Base-by-base conservation (phyloP, 2,329 filamentous ascomycete genomes). In the Malbranchea zuffiana region DNA sequence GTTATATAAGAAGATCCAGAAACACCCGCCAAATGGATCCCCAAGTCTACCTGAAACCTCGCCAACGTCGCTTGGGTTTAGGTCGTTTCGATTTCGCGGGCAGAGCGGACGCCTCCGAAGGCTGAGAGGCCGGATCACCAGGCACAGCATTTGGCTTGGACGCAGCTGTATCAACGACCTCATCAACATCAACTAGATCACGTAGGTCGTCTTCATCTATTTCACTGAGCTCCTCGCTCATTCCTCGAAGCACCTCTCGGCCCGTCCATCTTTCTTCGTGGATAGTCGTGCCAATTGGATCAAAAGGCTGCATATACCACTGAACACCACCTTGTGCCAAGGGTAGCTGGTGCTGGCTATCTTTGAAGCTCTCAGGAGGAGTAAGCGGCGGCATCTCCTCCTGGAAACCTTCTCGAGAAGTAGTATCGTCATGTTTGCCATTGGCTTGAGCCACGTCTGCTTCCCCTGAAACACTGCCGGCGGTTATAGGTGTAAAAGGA, bases 171-270 rank as follows among this genome's bases (percentile, higher is more conserved):
- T 45, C 43, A 29, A 42, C 54, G 30, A 50, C 47, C 36, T 64
- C 78, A 69, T 80, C 61, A n/a, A n/a, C n/a, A 37, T 61, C 60
- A 10, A 64, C 62, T 26, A 85, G 64, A 21, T 80, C 83, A 50
- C 82, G 78, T 40, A 94, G 67, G 60, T 88, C 84, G 35, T 92
- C 86, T 46, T 95, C 87, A 50, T 93, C 87, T 55, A 95, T 77
- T 53, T 95, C 88, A 39, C 82, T 92, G 15, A 95, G 69, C 48
- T 88, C 83, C 58, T 94, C 87, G 50, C 83, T 92, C 59, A 88
- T 77, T 10, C 69, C 74, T 19, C 75, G 68, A 47, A 75, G 64
- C n/a, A 81, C 75, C 38, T 87, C 81, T 21, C 78, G 71, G 2
- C 79, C 82, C 0, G 74, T 76, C 68, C 78, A 84, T 35, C 76